Evolutionary conservation across 805 yeast species (phyloP), one percentile per base, ranked within the genome.

Genomic region (Zygoascus bituminiphila): DNA sequence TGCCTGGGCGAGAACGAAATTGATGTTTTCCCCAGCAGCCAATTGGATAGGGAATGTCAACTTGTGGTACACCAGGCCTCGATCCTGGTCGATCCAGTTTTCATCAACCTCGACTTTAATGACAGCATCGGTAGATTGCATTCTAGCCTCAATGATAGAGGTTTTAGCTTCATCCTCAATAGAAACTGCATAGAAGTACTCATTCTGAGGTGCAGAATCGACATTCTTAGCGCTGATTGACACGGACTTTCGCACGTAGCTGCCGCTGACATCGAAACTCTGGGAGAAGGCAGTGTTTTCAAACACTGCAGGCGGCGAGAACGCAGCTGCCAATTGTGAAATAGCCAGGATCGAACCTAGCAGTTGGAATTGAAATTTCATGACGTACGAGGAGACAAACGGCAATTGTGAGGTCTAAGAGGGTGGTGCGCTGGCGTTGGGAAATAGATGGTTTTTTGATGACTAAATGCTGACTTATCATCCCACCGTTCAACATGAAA

Each of bases 191-290:
- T 81, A 71, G 50, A 64, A 74, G 66, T 88, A 89, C 47, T 68
- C 75, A 38, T 62, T 59, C 48, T 69, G 71, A 6, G 93, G 84
- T 35, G 65, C 66, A 2, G 65, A 49, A 21, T 73, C 88, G 33
- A 74, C 65, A 68, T 89, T 91, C 56, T 66, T 75, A 37, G 79
- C 72, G 44, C 70, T 74, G 38, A 88, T 60, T n/a, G 74, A 64
- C 50, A 73, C 66, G 22, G 75, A 70, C 61, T 84, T 94, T 54
- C 77, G 78, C 38, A 79, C 74, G 62, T 82, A 88, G 2, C 88
- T 68, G 54, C 76, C 78, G 25, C 76, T 61, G 44, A 88, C 73
- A 58, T 88, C 96, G 33, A 87, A 58, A 7, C 73, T 62, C 55
- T 86, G 78, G 12, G 67, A 62, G 54, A 77, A 73, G 25, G 78